Evolutionary conservation across 2,329 filamentous ascomycete species (phyloP).

Genomic region (Tricladium varicosporioides): DNA sequence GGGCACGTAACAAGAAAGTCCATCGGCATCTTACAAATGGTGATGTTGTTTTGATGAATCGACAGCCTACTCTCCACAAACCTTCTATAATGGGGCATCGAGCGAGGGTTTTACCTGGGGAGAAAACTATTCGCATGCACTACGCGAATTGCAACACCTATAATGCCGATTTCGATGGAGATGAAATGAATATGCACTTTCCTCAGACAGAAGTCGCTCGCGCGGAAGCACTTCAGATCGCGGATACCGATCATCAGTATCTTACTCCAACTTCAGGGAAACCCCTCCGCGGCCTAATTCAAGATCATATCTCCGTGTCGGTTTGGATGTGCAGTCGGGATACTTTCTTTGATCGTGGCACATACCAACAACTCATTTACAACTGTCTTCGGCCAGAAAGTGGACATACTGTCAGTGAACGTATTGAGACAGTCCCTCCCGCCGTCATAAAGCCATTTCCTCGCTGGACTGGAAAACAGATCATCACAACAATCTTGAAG

Average conservation of each 20-base stretch:
- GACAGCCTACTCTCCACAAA: constrained; percentile 95
- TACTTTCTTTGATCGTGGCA: constrained; percentile 80
- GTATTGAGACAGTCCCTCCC: constrained; percentile 77
- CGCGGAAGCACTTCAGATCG: constrained; percentile 88
- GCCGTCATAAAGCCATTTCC: constrained; percentile 77
- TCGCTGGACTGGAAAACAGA: constrained; percentile 94
- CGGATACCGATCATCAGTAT: constrained; percentile 97
- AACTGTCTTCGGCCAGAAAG: constrained; percentile 85
- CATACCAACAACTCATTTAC: constrained; percentile 95
- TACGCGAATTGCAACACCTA: constrained; percentile 99
- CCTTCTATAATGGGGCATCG: constrained; percentile 99
- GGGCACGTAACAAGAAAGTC: constrained; percentile 89
- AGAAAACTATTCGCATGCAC: constrained; percentile 99
- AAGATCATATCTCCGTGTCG: constrained; percentile 96
- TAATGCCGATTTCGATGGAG: constrained; percentile 98
- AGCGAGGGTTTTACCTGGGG: constrained; percentile 85
- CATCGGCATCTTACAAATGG: constrained; percentile 94
- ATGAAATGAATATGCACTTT: constrained; percentile 99
- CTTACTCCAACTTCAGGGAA: constrained; percentile 91
- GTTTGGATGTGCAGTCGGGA: constrained; percentile 89
- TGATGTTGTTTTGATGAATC: constrained; percentile 97
- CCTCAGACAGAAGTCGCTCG: constrained; percentile 94
- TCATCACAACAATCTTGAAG: constrained; percentile 87
- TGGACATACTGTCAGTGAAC: constrained; percentile 79
- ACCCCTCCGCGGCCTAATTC: constrained; percentile 90